A percentile compares a stretch with the other conserved stretches of the same genome.
These are phyloP conservation scores for Benincasa hispida DNA, from an alignment of 306 rosid genomes.

Conservation along the genomic window DNA sequence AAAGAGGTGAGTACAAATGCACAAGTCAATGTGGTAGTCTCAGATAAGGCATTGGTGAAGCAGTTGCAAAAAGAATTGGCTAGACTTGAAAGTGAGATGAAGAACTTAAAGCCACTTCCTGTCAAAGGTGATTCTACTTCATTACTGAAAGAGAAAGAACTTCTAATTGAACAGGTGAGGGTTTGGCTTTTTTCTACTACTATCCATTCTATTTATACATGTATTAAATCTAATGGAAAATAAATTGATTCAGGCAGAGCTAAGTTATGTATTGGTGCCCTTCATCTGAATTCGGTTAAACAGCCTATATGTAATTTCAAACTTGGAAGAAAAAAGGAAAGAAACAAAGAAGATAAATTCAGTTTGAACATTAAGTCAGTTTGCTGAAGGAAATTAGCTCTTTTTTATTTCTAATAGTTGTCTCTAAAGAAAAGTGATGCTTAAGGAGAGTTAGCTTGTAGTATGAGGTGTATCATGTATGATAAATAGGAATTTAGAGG, in stretches of 20 bases:
- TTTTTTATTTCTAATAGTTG: background rate
- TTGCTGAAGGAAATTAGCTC: background rate
- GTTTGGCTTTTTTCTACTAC: background rate
- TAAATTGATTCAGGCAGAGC: background rate
- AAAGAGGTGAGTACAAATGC: slow-evolving; percentile 84
- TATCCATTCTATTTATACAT: background rate
- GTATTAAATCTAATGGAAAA: background rate
- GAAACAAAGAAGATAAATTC: background rate
- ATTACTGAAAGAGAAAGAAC: slow-evolving; percentile 68
- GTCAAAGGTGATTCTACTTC: slow-evolving; percentile 16
- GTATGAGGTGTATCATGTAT: too few species aligned
- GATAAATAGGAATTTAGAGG: background rate
- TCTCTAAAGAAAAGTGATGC: background rate
- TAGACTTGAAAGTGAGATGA: slow-evolving; percentile 54
- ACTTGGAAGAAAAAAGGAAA: background rate
- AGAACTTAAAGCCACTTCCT: slow-evolving; percentile 30
- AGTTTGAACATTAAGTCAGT: too few species aligned
- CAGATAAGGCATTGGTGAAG: slow-evolving; percentile 81
- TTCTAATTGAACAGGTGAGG: slow-evolving; percentile 61
- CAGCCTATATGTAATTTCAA: background rate
- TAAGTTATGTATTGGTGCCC: background rate
- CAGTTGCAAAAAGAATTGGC: slow-evolving; percentile 63
- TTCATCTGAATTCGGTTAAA: background rate
- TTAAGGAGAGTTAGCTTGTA: too few species aligned
- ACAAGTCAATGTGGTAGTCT: slow-evolving; percentile 52